These are phyloP conservation scores for Exophiala xenobiotica DNA, from an alignment of 2,329 filamentous ascomycete species.

Conservation along the genomic window DNA sequence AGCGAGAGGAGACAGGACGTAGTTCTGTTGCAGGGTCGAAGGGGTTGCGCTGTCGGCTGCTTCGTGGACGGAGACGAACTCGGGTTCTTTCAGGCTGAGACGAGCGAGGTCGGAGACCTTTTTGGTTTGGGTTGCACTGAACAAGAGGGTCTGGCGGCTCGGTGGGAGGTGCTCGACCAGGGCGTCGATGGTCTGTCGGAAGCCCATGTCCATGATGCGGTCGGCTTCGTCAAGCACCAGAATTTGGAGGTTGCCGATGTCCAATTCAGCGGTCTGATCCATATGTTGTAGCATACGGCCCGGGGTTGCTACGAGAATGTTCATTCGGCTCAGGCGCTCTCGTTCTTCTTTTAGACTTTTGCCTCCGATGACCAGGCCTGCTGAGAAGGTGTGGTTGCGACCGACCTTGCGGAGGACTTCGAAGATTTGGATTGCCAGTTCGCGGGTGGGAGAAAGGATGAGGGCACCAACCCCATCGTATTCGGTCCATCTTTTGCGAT, in stretches of 20 bases:
- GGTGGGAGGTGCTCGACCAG: slow-evolving; percentile 87
- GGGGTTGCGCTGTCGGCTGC: slow-evolving; percentile 77
- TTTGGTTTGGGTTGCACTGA: slow-evolving; percentile 94
- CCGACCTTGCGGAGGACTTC: slow-evolving; percentile 90
- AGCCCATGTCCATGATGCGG: slow-evolving; percentile 96
- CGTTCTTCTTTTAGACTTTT: slow-evolving; percentile 87
- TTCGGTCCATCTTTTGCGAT: slow-evolving; percentile 84
- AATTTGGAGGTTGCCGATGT: slow-evolving; percentile 87
- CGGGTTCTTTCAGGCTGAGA: slow-evolving; percentile 81
- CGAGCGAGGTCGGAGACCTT: slow-evolving; percentile 89
- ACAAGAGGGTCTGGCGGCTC: slow-evolving; percentile 84
- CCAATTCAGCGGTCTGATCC: slow-evolving; percentile 87
- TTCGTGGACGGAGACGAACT: slow-evolving; percentile 94
- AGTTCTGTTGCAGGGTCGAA: slow-evolving; percentile 81
- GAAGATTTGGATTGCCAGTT: slow-evolving; percentile 95
- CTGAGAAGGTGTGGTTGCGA: slow-evolving; percentile 83
- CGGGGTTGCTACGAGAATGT: slow-evolving; percentile 93
- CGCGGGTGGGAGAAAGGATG: slow-evolving; percentile 89
- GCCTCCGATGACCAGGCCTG: slow-evolving; percentile 88
- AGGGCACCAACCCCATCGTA: slow-evolving; percentile 88
- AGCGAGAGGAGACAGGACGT: slow-evolving; percentile 77
- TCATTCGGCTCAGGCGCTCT: slow-evolving; percentile 84
- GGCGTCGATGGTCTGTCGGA: slow-evolving; percentile 84
- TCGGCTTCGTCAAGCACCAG: slow-evolving; percentile 95
- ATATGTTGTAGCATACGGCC: slow-evolving; percentile 94